Evolutionary conservation across 2,329 filamentous ascomycete genomes (phyloP).

Genomic region (Biscogniauxia sp.): DNA sequence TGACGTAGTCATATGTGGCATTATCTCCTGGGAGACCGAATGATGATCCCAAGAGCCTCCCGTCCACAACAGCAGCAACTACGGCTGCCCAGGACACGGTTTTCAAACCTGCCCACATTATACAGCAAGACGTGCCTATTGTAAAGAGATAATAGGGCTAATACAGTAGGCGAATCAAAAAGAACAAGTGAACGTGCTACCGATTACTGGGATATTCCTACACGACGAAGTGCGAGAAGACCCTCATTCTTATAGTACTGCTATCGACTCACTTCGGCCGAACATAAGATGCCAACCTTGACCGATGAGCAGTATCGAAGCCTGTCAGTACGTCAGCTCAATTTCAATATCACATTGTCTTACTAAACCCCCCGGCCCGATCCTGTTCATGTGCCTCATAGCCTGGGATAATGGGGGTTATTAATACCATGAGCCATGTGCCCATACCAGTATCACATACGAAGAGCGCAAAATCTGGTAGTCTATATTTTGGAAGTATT

Average conservation of each 20-base stretch:
- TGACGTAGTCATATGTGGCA: constrained; percentile 24
- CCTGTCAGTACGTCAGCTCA: not conserved
- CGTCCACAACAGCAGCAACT: not conserved
- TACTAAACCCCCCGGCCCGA: not conserved
- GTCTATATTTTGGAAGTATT: too few species aligned
- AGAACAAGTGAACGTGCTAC: not conserved
- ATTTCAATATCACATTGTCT: not conserved
- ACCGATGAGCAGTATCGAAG: not conserved
- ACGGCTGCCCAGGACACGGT: not conserved
- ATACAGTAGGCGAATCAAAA: not conserved
- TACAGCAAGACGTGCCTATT: not conserved
- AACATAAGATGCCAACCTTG: not conserved
- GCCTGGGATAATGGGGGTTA: not conserved
- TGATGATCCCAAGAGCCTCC: constrained; percentile 15
- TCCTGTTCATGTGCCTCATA: not conserved
- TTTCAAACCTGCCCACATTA: not conserved
- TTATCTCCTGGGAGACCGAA: constrained; percentile 17
- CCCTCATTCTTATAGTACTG: not conserved
- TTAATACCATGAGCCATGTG: not conserved
- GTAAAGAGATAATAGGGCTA: not conserved
- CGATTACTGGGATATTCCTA: not conserved
- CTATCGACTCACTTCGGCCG: not conserved
- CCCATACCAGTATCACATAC: not conserved
- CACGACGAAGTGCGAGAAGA: not conserved
- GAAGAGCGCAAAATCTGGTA: too few species aligned